Evolutionary conservation across 805 yeast genomes (phyloP), one percentile per base, ranked within the genome.

Genomic region (Hanseniaspora nectarophila): DNA sequence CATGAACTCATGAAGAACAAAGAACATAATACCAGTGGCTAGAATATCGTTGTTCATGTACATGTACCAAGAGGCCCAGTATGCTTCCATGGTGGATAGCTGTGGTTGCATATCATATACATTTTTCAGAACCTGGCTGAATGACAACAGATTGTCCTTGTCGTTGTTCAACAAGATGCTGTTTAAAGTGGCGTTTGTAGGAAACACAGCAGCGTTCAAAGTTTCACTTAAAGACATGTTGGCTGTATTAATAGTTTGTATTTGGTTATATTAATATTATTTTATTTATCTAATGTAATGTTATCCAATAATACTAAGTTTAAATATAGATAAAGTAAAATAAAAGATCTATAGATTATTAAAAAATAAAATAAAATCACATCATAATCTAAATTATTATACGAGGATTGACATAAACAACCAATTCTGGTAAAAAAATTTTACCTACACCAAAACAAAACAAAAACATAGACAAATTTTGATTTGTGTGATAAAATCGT

Each of bases 31-130:
- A 4, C 97, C 98, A 1, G 97, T 90, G 49, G 97, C 96, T 56
- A 90, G 73, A 32, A 84, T 73, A 67, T 90, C 98, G 67, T 90
- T 90, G 59, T 79, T 76, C 75, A 88, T 76, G 69, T 80, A 88
- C 54, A 78, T 71, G 71, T 88, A 90, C 79, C 85, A 90, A 21
- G 87, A 71, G 12, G 94, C 95, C 98, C 98, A 90, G 54, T 78
- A 63, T 57, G 75, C 75, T 66, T 90, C 97, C 40, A 81, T 39
- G 23, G 70, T 50, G 60, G 69, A 76, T 56, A 80, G 67, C 16
- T 75, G 73, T 3, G 70, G 67, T 59, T 73, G 75, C 21, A 65
- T 59, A 24, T 60, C 62, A 34, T 60, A 60, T 15, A 75, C 67
- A 53, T 69, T 69, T 35, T 61, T 57, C 32, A 67, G 59, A 12